Conservation (phyloP, 2,329 filamentous ascomycete genomes). For the Monosporascus sp. region DNA sequence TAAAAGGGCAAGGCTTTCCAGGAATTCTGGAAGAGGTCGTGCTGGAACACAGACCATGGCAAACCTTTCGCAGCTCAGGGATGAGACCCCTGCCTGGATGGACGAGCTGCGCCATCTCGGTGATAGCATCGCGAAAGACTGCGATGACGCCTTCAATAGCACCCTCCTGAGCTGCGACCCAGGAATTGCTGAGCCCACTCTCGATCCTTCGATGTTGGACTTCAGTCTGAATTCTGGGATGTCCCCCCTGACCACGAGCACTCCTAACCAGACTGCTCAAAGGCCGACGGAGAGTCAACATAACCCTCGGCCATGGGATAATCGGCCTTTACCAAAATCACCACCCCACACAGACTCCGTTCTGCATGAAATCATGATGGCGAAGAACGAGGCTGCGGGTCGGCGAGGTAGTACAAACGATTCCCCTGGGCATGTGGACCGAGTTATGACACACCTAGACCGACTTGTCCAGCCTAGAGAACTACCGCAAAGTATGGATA, state of each 20-base stretch:
- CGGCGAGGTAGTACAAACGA: constrained; percentile 1
- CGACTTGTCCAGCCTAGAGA: constrained; percentile 4
- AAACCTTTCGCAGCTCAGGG: constrained; percentile 14
- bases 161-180: constrained; percentile 34
- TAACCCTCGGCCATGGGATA: constrained; percentile 34
- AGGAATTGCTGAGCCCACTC: constrained; percentile 5
- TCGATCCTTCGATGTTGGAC: constrained; percentile 7
- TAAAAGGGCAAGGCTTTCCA: constrained; percentile 11
- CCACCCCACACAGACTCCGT: constrained; percentile 33
- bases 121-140: constrained; percentile 79
- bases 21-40: constrained; percentile 5
- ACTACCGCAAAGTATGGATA: constrained; percentile 16
- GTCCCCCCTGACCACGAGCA: constrained; percentile 4
- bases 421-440: constrained; percentile 9
- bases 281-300: constrained; percentile 4
- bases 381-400: constrained; percentile 13
- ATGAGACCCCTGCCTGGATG: constrained; percentile 38
- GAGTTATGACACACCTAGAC: constrained; percentile 13
- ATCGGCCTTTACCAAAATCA: constrained; percentile 46
- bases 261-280: constrained; percentile 9
- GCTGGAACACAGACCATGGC: constrained; percentile 17
- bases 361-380: constrained; percentile 17
- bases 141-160: constrained; percentile 87
- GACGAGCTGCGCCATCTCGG: constrained; percentile 83
- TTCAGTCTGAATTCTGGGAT: constrained; percentile 1